Percentiles rank a stretch among this genome's conserved stretches.
These are phyloP conservation scores for Craspedostauros australis DNA, from an alignment of 108 stramenopile genomes.

Conservation along the genomic window DNA sequence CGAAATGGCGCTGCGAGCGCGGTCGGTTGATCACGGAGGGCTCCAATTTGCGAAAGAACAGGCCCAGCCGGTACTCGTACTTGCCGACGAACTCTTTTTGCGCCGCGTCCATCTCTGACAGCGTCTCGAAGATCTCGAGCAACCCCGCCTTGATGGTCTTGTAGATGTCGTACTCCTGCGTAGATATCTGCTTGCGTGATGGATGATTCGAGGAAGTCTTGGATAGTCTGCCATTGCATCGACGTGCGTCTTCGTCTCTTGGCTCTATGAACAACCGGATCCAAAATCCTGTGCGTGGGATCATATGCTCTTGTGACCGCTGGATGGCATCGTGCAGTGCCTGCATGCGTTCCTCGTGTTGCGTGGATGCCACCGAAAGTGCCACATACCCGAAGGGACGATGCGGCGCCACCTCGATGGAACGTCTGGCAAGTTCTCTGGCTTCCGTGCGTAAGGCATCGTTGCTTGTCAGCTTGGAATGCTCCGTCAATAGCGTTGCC, in stretches of 20 bases:
- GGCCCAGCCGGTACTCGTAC: conserved; percentile 24
- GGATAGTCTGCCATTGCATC: conserved; percentile 4
- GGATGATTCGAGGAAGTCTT: conserved; percentile 11
- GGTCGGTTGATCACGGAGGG: conserved; percentile 5
- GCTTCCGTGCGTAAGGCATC: conserved; percentile 1
- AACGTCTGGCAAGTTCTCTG: conserved; percentile 5
- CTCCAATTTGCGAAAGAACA: conserved; percentile 37
- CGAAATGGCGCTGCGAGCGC: conserved; percentile 14
- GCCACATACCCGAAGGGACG: conserved; percentile 25
- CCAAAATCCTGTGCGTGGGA: conserved; percentile 1
- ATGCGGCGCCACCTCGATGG: conserved; percentile 16
- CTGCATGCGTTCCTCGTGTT: conserved; percentile 3
- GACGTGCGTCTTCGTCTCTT: conserved; percentile 18
- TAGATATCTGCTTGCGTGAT: conserved; percentile 3
- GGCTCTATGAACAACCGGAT: conserved; percentile 25
- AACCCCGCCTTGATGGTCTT: neutral
- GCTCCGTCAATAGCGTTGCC: conserved; percentile 7
- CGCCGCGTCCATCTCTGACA: neutral
- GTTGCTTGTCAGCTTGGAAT: conserved; percentile 6
- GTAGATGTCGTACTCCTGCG: conserved; percentile 4
- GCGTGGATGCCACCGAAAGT: conserved; percentile 1
- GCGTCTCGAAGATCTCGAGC: neutral
- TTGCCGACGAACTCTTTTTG: conserved; percentile 2
- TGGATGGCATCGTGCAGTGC: conserved; percentile 15
- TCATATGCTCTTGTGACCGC: neutral